phyloP scores from a whole-genome alignment of 2,329 filamentous ascomycete species.

The Trichoderma citrinoviride region DNA sequence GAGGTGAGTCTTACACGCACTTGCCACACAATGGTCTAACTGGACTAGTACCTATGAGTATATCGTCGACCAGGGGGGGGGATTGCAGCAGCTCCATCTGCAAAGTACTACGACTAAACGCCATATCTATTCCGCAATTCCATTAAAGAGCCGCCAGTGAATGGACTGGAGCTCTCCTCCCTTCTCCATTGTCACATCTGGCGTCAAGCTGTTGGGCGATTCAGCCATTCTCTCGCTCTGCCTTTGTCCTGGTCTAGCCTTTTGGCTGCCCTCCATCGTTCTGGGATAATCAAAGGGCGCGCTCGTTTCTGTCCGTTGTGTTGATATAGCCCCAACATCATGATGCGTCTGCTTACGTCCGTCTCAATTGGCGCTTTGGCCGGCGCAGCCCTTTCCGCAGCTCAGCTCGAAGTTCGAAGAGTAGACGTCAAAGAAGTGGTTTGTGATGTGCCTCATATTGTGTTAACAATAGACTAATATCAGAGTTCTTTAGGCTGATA shows the following conservation, averaged over 20 bases:
- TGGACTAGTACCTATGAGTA: not conserved
- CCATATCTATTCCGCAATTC: constrained; percentile 7
- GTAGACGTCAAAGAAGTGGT: not conserved
- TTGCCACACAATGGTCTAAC: constrained; percentile 2
- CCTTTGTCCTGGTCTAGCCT: not conserved
- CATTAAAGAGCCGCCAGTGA: constrained; percentile 11
- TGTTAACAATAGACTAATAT: not conserved
- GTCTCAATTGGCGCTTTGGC: constrained; percentile 15
- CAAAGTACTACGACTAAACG: not conserved
- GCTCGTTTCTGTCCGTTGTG: not conserved
- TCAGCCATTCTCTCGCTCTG: constrained; percentile 2
- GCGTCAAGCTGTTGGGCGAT: not conserved
- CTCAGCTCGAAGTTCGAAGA: not conserved
- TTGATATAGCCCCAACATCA: not conserved
- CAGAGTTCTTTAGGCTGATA: not conserved
- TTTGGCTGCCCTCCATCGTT: constrained; percentile 8
- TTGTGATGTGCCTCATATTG: not conserved
- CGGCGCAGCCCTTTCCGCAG: not conserved
- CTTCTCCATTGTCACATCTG: not conserved
- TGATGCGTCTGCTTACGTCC: constrained; percentile 17
- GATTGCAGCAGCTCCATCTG: constrained; percentile 7
- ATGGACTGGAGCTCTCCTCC: not conserved
- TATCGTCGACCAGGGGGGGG: constrained; percentile 9
- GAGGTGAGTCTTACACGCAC: constrained; percentile 17
- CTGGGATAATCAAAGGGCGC: constrained; percentile 4